These are phyloP conservation scores for Gonium pectorale DNA, from an alignment of 139 green algal species.

Conservation along the genomic window DNA sequence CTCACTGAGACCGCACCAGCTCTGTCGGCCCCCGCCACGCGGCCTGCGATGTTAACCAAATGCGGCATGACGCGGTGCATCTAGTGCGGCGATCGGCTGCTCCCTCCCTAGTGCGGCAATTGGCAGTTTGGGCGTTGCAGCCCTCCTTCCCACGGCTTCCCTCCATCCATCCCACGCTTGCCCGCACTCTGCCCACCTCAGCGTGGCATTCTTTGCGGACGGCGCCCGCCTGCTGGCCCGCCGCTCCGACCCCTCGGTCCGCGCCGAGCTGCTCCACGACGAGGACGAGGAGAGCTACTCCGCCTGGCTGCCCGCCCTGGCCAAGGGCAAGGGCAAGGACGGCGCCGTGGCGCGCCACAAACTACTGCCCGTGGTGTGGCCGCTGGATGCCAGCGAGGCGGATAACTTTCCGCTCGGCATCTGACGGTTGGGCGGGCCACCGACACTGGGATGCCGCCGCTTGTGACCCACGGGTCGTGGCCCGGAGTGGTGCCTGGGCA, in stretches of 20 bases:
- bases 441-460: neutral
- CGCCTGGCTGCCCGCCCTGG: constrained; percentile 46
- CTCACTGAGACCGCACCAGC: too few species aligned
- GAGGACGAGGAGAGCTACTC: constrained; percentile 66
- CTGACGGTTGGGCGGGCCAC: neutral
- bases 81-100: too few species aligned
- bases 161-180: neutral
- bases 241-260: constrained; percentile 42
- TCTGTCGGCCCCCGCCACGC: too few species aligned
- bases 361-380: constrained; percentile 47
- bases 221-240: constrained; percentile 61
- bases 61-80: too few species aligned
- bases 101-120: too few species aligned
- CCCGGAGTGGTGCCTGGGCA: too few species aligned
- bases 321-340: constrained; percentile 17
- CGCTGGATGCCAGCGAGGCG: constrained; percentile 23
- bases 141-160: neutral
- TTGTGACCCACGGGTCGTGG: too few species aligned
- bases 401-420: constrained; percentile 14
- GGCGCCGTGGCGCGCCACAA: constrained; percentile 30
- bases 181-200: neutral
- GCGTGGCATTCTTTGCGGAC: constrained; percentile 70
- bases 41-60: too few species aligned
- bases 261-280: constrained; percentile 53
- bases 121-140: too few species aligned